Evolutionary conservation across 306 rosid genomes (phyloP), one percentile per base, ranked within the genome.

Genomic region (Trifolium pratense): DNA sequence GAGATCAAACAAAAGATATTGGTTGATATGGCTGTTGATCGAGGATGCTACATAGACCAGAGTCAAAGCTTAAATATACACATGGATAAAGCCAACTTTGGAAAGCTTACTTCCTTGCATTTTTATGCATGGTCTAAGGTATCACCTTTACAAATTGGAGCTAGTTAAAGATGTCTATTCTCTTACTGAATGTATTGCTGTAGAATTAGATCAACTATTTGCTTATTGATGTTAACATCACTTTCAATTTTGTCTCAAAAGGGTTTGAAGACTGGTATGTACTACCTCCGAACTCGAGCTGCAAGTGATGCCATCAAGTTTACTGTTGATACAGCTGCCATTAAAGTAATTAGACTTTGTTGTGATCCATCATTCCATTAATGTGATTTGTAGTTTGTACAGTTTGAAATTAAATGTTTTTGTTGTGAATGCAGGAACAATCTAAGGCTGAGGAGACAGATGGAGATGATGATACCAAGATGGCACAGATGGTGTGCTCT

Each of bases 211-310:
- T 43, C 46, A 58, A 5, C 23, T 66, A 4, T 73, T 49, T 74
- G 65, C 48, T 69, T 20, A 81, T 60, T 25, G 60, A 61, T 74
- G 45, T 70, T 20, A 53, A 4, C 53, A 4, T 53, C 64, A 34
- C 25, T 20, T 61, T 64, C 25, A 79, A 40, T 34, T 75, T 78
- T 21, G 61, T 9, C 46, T 46, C 32, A 18, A 53, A 43, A 90
- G 97, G 98, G 98, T 63, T 70, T 93, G 75, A 93, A 93, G 75
- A 90, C 97, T 6, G 97, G 98, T 48, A 90, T 93, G 98, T 93
- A 90, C 75, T 90, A 93, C 77, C 93, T 92, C 21, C 84, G 97
- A 58, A 76, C 93, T 53, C 87, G 87, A 6, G 92, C 98, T 9
- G 98, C 97, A 25, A 91, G 90, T 6, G 96, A 93, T 29, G 98